phyloP scores from a whole-genome alignment of 2,329 filamentous ascomycete genomes.

The Fusarium pseudonygamai region DNA sequence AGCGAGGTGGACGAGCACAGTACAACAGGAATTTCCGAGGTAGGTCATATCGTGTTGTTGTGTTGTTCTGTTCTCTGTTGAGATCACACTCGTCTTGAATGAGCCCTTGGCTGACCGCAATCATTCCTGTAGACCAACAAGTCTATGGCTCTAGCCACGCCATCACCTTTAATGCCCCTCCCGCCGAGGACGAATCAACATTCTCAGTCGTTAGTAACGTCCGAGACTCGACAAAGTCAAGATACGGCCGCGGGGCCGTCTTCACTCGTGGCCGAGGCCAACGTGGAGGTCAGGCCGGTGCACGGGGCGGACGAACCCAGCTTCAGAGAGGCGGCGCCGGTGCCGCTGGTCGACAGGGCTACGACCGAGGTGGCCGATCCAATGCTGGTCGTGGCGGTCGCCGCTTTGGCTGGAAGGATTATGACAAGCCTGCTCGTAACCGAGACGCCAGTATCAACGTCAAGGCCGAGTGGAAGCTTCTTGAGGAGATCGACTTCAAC shows the following conservation, averaged over 20 bases:
- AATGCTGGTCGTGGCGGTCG: constrained; percentile 78
- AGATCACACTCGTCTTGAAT: neutral
- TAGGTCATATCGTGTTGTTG: constrained; percentile 51
- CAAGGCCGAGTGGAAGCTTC: constrained; percentile 92
- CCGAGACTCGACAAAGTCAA: constrained; percentile 83
- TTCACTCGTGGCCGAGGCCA: constrained; percentile 90
- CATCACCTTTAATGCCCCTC: constrained; percentile 88
- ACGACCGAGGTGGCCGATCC: constrained; percentile 75
- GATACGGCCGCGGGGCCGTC: constrained; percentile 89
- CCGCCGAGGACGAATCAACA: constrained; percentile 93
- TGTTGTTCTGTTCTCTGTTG: neutral
- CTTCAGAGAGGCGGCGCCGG: constrained; percentile 79
- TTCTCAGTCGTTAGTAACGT: constrained; percentile 99
- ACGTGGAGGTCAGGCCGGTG: constrained; percentile 71
- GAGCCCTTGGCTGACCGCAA: constrained; percentile 15
- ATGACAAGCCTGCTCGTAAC: constrained; percentile 96
- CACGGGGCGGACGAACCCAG: constrained; percentile 67
- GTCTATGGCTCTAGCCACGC: constrained; percentile 92
- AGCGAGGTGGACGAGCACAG: constrained; percentile 81
- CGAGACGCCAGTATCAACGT: constrained; percentile 96
- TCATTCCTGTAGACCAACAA: constrained; percentile 77
- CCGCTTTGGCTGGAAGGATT: constrained; percentile 98
- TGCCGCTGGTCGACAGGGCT: constrained; percentile 65
- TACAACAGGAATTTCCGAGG: constrained; percentile 95
- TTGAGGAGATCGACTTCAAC: constrained; percentile 99